These are phyloP conservation scores for Penicillium sp. DNA, from an alignment of 2,329 filamentous ascomycete species.

Conservation along the genomic window DNA sequence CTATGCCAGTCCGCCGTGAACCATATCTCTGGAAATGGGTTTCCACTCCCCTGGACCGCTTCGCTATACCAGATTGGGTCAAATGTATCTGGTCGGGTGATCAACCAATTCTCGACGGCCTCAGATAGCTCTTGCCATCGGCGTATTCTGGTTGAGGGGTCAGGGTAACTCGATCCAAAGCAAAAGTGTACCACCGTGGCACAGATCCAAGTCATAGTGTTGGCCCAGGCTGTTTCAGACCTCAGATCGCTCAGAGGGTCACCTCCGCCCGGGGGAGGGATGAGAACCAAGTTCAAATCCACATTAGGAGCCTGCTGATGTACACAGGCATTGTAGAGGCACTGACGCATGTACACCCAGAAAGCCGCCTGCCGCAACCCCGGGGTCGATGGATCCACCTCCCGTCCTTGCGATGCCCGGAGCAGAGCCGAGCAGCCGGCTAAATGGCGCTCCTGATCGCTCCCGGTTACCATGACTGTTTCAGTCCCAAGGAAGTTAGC, in stretches of 20 bases:
- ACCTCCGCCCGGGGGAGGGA: constrained; percentile 2
- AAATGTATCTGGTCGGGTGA: constrained; percentile 5
- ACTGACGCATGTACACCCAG: constrained; percentile 15
- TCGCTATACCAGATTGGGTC: constrained; percentile 12
- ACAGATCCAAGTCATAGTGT: constrained; percentile 15
- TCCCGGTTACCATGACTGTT: constrained; percentile 12
- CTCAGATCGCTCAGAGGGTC: constrained; percentile 11
- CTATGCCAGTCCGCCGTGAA: constrained; percentile 12
- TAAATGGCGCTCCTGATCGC: constrained; percentile 14
- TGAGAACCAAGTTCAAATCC: constrained; percentile 12
- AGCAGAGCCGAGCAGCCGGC: constrained; percentile 15
- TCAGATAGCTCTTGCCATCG: constrained; percentile 12
- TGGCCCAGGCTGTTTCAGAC: constrained; percentile 14
- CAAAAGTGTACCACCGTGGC: constrained; percentile 13
- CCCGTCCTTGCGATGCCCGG: constrained; percentile 12
- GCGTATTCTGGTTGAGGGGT: constrained; percentile 2
- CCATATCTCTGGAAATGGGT: constrained; percentile 13
- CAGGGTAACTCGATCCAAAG: constrained; percentile 10
- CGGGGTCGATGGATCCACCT: constrained; percentile 12
- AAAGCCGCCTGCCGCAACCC: constrained; percentile 13
- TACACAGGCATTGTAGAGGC: constrained; percentile 14
- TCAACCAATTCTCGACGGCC: constrained; percentile 8
- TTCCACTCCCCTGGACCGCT: constrained; percentile 3
- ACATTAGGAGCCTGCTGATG: constrained; percentile 14
- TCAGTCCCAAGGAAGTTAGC: constrained; percentile 4